phyloP scores from a whole-genome alignment of 2,329 filamentous ascomycete genomes.

The Penicillium oxalicum region DNA sequence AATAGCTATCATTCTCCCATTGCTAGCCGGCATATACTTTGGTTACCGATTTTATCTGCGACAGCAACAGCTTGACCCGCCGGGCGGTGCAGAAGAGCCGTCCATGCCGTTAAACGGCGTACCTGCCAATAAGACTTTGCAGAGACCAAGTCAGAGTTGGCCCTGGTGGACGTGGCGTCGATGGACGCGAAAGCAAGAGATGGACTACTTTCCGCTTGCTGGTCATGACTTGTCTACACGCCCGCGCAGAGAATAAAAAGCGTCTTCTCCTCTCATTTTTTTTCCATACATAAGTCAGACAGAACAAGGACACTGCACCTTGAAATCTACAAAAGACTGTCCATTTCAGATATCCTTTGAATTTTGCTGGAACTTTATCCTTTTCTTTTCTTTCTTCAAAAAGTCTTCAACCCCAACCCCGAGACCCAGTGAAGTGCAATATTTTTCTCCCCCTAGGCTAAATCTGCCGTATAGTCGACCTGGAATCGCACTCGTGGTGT shows the following conservation, averaged over 20 bases:
- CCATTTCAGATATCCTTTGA: too few relatives aligned
- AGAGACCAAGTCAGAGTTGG: slow-evolving; percentile 17
- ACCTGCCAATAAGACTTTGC: slow-evolving; percentile 16
- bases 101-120: slow-evolving; percentile 15
- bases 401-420: too few relatives aligned
- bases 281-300: too few relatives aligned
- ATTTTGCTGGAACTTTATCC: background rate
- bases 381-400: background rate
- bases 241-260: slow-evolving; percentile 9
- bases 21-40: slow-evolving; percentile 8
- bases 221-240: slow-evolving; percentile 16
- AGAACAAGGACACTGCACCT: too few relatives aligned
- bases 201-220: slow-evolving; percentile 24
- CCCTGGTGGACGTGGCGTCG: slow-evolving; percentile 19
- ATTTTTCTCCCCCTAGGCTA: too few relatives aligned
- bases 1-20: slow-evolving; percentile 5
- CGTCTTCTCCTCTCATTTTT: too few relatives aligned
- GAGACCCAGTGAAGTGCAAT: too few relatives aligned
- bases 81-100: slow-evolving; percentile 9
- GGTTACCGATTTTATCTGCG: slow-evolving; percentile 9
- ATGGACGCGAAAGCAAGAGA: slow-evolving; percentile 4
- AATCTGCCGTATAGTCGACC: too few relatives aligned
- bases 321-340: too few relatives aligned
- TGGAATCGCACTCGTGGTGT: too few relatives aligned
- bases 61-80: slow-evolving; percentile 7